These are phyloP conservation scores for carrot (Daucus carota) DNA, from an alignment of 129 eudicot genomes.

Conservation along the genomic window DH1_v3.0 NC_030384.2:33330501-33331000, in stretches of 20 bases:
- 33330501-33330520: background rate
- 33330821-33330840: too few relatives aligned
- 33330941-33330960: background rate
- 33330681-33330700: background rate
- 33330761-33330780: background rate
- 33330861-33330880: background rate
- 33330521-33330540: background rate
- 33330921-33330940: background rate
- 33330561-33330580: slow-evolving; percentile 2
- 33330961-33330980: background rate
- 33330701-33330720: background rate
- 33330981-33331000: too few relatives aligned
- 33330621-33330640: background rate
- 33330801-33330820: too few relatives aligned
- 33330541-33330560: background rate
- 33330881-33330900: background rate
- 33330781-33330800: too few relatives aligned
- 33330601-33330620: background rate
- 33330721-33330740: background rate
- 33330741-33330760: background rate
- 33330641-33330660: background rate
- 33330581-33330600: background rate
- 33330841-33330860: background rate
- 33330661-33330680: background rate
- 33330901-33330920: background rate